phyloP scores from a whole-genome alignment of 23 red algal genomes.

The Gracilaria gracilis region DNA sequence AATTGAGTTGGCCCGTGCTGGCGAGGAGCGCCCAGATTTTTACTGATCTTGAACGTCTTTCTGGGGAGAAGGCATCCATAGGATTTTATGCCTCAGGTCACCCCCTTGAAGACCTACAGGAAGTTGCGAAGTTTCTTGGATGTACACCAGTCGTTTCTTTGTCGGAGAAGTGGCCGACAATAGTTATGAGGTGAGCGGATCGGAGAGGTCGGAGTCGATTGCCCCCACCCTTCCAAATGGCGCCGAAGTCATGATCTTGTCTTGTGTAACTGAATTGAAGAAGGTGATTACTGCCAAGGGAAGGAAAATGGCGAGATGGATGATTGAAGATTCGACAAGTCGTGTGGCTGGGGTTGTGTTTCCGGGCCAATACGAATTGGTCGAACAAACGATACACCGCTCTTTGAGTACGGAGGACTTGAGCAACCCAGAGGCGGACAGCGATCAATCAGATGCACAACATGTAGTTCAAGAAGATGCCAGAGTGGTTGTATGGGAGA shows the following conservation, averaged over 20 bases:
- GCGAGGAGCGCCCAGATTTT: constrained; percentile 48
- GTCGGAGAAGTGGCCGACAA: constrained; percentile 51
- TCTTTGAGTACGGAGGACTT: neutral
- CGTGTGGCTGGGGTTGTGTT: constrained; percentile 58
- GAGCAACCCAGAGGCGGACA: neutral
- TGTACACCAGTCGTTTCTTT: constrained; percentile 44
- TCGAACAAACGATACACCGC: constrained; percentile 1
- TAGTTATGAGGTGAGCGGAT: neutral
- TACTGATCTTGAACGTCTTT: constrained; percentile 41
- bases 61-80: constrained; percentile 66
- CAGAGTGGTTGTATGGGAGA: constrained; percentile 77
- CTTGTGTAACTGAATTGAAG: constrained; percentile 48
- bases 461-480: constrained; percentile 64
- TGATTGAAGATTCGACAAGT: constrained; percentile 45
- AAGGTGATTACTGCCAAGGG: constrained; percentile 55
- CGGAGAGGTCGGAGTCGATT: neutral
- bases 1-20: constrained; percentile 36
- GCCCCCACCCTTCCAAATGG: constrained; percentile 22
- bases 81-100: constrained; percentile 84
- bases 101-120: constrained; percentile 57
- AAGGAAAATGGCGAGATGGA: constrained; percentile 70
- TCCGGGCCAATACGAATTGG: constrained; percentile 52
- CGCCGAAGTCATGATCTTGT: constrained; percentile 48
- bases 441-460: constrained; percentile 9
- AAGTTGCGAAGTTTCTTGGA: constrained; percentile 33